Percentiles rank a stretch among this genome's conserved stretches.
Conservation (phyloP, 2,329 filamentous ascomycete species). For the Blastomyces emzantsi region DNA sequence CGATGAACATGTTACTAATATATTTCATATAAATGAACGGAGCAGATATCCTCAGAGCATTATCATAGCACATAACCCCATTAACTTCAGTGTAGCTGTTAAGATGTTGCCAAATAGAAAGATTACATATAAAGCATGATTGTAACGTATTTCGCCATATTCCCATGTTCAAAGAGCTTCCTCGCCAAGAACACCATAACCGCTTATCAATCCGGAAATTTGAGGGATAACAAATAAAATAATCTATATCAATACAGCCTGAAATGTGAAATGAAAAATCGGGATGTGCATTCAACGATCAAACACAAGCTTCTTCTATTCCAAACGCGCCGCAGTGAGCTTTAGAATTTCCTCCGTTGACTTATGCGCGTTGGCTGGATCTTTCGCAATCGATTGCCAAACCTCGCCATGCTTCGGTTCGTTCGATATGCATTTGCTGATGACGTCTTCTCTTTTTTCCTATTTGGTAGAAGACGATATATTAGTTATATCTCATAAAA, state of each 20-base stretch:
- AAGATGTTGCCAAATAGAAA: background rate
- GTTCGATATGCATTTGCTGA: constrained; percentile 68
- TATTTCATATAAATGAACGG: background rate
- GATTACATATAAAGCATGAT: background rate
- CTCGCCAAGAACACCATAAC: background rate
- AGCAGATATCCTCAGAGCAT: background rate
- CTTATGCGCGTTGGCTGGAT: constrained; percentile 69
- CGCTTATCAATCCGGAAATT: background rate
- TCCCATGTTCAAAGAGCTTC: background rate
- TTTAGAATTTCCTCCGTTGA: constrained; percentile 72
- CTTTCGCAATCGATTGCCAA: constrained; percentile 81
- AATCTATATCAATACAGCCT: constrained; percentile 14
- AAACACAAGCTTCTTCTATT: background rate
- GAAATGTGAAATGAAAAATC: background rate
- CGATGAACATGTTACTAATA: background rate
- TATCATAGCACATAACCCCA: background rate
- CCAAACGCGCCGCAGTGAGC: constrained; percentile 53
- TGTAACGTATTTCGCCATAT: background rate
- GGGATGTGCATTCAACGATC: background rate
- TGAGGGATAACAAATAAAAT: background rate
- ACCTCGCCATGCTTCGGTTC: constrained; percentile 89
- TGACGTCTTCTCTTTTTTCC: constrained; percentile 80
- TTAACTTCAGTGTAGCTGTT: background rate
- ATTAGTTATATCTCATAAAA: background rate
- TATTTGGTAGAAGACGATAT: constrained; percentile 18